A percentile compares a stretch with the other conserved stretches of the same genome.
Evolutionary conservation across 164 flowering plant genomes (phyloP).

Genomic region (Brasenia schreberi): DNA sequence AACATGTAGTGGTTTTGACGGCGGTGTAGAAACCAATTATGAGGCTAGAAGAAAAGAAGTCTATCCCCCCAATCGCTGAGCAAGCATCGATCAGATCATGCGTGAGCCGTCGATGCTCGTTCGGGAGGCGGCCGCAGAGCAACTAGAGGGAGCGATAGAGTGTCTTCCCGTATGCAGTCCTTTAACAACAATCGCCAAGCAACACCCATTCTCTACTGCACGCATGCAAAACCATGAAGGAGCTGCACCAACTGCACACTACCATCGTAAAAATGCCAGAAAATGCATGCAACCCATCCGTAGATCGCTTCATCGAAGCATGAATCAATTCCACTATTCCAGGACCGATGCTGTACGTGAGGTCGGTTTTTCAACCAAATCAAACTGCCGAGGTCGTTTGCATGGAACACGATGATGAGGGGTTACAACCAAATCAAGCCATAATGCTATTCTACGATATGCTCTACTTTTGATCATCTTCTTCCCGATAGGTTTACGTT

Average conservation of each 20-base stretch:
- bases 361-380: background rate
- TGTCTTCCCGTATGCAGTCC: too few species aligned
- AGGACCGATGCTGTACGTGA: background rate
- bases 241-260: background rate
- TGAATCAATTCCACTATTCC: background rate
- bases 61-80: too few species aligned
- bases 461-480: background rate
- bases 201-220: background rate
- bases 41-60: too few species aligned
- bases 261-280: background rate
- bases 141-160: too few species aligned
- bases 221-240: background rate
- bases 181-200: too few species aligned
- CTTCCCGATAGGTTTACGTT: background rate
- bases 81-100: too few species aligned
- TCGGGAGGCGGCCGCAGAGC: too few species aligned
- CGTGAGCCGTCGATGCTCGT: too few species aligned
- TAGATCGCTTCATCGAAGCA: background rate
- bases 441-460: background rate
- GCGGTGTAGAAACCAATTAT: too few species aligned
- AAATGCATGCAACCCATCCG: background rate
- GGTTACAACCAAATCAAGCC: background rate
- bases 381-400: background rate
- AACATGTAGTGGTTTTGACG: too few species aligned
- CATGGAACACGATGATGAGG: background rate